These are phyloP conservation scores for Boletus rubroflammeus DNA, from an alignment of 768 basidiomycete genomes.

Conservation along the genomic window DNA sequence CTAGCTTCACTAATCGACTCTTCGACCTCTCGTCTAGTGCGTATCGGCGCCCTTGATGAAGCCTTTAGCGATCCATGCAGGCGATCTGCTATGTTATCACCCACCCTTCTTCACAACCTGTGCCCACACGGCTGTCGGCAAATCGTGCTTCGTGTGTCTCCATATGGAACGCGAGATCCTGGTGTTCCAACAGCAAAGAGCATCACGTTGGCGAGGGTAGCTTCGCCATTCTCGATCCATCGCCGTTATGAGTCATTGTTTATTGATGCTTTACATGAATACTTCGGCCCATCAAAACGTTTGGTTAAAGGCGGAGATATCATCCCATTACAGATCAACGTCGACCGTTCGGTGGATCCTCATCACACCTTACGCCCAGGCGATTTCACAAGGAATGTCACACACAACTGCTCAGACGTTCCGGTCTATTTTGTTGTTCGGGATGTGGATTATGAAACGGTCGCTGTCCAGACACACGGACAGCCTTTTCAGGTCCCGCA, in stretches of 20 bases:
- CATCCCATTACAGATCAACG: constrained; percentile 60
- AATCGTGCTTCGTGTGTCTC: constrained; percentile 47
- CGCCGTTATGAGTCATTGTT: constrained; percentile 61
- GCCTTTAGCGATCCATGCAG: constrained; percentile 35
- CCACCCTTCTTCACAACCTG: constrained; percentile 54
- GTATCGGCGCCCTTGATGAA: constrained; percentile 51
- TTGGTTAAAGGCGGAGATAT: constrained; percentile 74
- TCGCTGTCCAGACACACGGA: constrained; percentile 39
- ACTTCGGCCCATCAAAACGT: constrained; percentile 53
- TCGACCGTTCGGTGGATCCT: constrained; percentile 37
- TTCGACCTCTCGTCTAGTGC: constrained; percentile 48
- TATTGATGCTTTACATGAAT: constrained; percentile 54
- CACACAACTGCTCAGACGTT: constrained; percentile 32
- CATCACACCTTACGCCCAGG: background rate
- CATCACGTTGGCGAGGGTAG: constrained; percentile 76
- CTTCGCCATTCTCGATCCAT: constrained; percentile 67
- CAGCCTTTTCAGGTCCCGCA: constrained; percentile 59
- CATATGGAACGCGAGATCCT: constrained; percentile 57
- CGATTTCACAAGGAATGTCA: constrained; percentile 1
- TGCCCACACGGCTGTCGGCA: constrained; percentile 26
- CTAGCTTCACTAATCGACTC: constrained; percentile 40
- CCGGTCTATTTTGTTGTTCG: constrained; percentile 77
- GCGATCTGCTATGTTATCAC: constrained; percentile 37
- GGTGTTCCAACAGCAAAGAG: constrained; percentile 64
- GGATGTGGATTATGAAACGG: constrained; percentile 63